Conservation (phyloP, 2,329 filamentous ascomycete genomes). For the Zasmidium citrigriseum region DNA sequence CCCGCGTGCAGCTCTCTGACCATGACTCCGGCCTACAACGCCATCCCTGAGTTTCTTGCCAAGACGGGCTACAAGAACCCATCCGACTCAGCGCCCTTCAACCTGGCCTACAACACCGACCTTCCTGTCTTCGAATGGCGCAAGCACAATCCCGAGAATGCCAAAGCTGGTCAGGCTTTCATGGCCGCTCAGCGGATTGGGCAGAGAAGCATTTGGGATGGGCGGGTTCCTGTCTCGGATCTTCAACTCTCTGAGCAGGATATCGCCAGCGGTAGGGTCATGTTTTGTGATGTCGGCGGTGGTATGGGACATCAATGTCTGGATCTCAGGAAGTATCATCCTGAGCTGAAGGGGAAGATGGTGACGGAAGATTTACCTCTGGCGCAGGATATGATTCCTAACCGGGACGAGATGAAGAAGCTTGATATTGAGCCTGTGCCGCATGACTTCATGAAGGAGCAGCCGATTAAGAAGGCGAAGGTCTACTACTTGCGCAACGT, state of each 20-base stretch:
- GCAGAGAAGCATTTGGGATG: slow-evolving; percentile 14
- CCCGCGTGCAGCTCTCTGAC: slow-evolving; percentile 8
- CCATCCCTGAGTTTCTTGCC: slow-evolving; percentile 10
- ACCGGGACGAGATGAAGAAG: slow-evolving; percentile 5
- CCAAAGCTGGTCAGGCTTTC: slow-evolving; percentile 16
- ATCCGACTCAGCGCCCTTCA: slow-evolving; percentile 10
- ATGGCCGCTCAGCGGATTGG: slow-evolving; percentile 19
- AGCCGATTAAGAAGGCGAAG: slow-evolving; percentile 3
- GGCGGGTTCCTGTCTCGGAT: slow-evolving; percentile 7
- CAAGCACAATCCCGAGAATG: slow-evolving; percentile 14
- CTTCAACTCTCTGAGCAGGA: slow-evolving; percentile 3
- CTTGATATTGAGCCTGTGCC: slow-evolving; percentile 10
- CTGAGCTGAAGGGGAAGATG: slow-evolving; percentile 8
- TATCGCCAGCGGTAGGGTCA: slow-evolving; percentile 4
- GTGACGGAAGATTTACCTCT: slow-evolving; percentile 9
- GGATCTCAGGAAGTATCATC: slow-evolving; percentile 6
- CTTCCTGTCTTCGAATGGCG: slow-evolving; percentile 13
- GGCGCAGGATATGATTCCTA: slow-evolving; percentile 4
- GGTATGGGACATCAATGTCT: slow-evolving; percentile 9
- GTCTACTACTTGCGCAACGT: background rate
- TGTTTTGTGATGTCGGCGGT: slow-evolving; percentile 11
- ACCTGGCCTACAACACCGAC: slow-evolving; percentile 14
- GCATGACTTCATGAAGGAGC: slow-evolving; percentile 6
- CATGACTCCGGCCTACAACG: slow-evolving; percentile 15
- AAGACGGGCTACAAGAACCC: slow-evolving; percentile 10